phyloP scores from a whole-genome alignment of 2,329 filamentous ascomycete species.

The Passalora sequoiae region DNA sequence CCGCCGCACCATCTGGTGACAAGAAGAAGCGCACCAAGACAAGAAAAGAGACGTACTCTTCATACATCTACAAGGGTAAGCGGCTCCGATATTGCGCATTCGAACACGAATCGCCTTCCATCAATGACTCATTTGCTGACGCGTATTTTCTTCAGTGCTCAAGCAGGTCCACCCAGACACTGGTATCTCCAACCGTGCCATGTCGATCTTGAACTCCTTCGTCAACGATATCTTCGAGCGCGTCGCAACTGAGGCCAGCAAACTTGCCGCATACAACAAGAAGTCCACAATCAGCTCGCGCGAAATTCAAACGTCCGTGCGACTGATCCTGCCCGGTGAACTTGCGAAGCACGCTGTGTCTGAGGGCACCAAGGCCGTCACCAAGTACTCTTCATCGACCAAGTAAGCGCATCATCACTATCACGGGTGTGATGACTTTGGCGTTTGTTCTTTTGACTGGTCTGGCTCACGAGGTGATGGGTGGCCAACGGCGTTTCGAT shows the following conservation, averaged over 20 bases:
- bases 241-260: slow-evolving; percentile 95
- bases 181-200: slow-evolving; percentile 99
- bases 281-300: slow-evolving; percentile 99
- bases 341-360: slow-evolving; percentile 99
- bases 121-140: slow-evolving; percentile 32
- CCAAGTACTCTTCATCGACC: slow-evolving; percentile 99
- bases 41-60: slow-evolving; percentile 99
- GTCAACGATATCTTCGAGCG: slow-evolving; percentile 99
- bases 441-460: slow-evolving; percentile 45
- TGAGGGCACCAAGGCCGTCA: slow-evolving; percentile 99
- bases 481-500: slow-evolving; percentile 47
- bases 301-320: slow-evolving; percentile 98
- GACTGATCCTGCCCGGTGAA: slow-evolving; percentile 96
- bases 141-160: slow-evolving; percentile 63
- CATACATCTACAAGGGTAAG: slow-evolving; percentile 99
- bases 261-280: slow-evolving; percentile 99
- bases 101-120: slow-evolving; percentile 19
- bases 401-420: slow-evolving; percentile 64
- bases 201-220: slow-evolving; percentile 99
- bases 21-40: slow-evolving; percentile 99
- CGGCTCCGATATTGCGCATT: slow-evolving; percentile 21
- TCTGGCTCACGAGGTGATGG: no score
- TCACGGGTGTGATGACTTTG: slow-evolving; percentile 34
- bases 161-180: slow-evolving; percentile 99
- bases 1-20: slow-evolving; percentile 79